These are phyloP conservation scores for Sedum album DNA, from an alignment of 164 flowering plant species.

Conservation along the genomic window DNA sequence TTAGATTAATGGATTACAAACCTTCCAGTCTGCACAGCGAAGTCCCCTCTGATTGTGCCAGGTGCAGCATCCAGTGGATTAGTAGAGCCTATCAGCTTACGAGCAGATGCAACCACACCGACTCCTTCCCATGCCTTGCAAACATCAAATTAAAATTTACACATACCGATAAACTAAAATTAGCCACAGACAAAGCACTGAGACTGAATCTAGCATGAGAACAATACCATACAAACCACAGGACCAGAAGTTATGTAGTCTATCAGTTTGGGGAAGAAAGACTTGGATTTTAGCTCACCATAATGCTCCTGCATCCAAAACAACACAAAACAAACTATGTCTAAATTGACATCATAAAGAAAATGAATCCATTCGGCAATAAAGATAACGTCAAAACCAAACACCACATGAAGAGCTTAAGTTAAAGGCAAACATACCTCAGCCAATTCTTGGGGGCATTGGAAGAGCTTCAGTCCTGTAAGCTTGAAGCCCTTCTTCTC, in stretches of 20 bases:
- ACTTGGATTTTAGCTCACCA: conserved; percentile 71
- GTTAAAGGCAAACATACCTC: conserved; percentile 48
- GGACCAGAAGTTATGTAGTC: conserved; percentile 93
- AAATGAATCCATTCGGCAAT: background rate
- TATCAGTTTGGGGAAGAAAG: conserved; percentile 83
- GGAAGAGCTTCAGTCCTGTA: conserved; percentile 86
- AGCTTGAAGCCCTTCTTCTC: conserved; percentile 95
- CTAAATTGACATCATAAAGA: background rate
- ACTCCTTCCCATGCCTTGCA: conserved; percentile 94
- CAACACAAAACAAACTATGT: background rate
- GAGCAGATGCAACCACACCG: conserved; percentile 93
- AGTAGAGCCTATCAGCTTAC: conserved; percentile 86
- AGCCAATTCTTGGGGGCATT: conserved; percentile 81
- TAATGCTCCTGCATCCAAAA: conserved; percentile 71
- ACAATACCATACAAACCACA: conserved; percentile 89
- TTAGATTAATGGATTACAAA: conserved; percentile 11
- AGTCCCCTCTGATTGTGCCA: conserved; percentile 95
- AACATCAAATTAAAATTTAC: conserved; percentile 8
- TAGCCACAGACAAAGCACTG: background rate
- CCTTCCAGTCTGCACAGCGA: conserved; percentile 99
- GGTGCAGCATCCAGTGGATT: conserved; percentile 97
- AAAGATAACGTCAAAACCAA: background rate
- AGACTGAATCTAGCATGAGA: background rate
- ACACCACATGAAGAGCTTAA: background rate
- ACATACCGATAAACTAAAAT: background rate